Evolutionary conservation across 2,329 filamentous ascomycete genomes (phyloP).

Genomic region (Lizonia empirigonia): DNA sequence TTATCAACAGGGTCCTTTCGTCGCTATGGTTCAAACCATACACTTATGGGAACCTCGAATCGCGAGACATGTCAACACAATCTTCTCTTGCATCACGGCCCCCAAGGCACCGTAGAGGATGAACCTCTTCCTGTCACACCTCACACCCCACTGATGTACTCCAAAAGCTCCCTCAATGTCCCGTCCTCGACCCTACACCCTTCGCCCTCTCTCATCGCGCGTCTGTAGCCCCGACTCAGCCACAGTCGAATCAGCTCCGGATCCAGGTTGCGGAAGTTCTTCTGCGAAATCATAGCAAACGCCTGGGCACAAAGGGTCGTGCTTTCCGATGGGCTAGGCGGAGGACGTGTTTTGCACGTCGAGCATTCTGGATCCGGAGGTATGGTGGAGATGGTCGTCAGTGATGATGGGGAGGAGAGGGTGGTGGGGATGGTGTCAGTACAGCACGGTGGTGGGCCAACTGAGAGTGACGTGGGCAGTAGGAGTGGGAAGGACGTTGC

Average conservation of each 20-base stretch:
- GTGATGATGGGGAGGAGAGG: neutral
- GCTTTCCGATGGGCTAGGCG: conserved; percentile 35
- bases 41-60: too few relatives aligned
- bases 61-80: too few relatives aligned
- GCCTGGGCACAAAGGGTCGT: conserved; percentile 45
- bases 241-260: conserved; percentile 38
- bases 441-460: conserved; percentile 37
- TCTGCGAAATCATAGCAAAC: conserved; percentile 42
- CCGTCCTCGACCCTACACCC: conserved; percentile 46
- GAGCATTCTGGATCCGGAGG: conserved; percentile 31
- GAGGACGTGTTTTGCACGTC: conserved; percentile 33
- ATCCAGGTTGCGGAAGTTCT: conserved; percentile 43
- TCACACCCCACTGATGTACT: conserved; percentile 43
- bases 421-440: conserved; percentile 14
- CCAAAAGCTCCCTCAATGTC: conserved; percentile 39
- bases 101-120: too few relatives aligned
- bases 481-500: conserved; percentile 1
- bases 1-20: too few relatives aligned
- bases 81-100: too few relatives aligned
- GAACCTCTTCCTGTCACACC: too few relatives aligned
- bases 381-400: neutral
- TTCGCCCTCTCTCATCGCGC: conserved; percentile 37
- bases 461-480: neutral
- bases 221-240: conserved; percentile 39
- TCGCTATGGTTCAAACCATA: too few relatives aligned